Evolutionary conservation across 208 protist genomes (phyloP), one percentile per base, ranked within the genome.

Genomic region (Leishmania lainsoni): DNA sequence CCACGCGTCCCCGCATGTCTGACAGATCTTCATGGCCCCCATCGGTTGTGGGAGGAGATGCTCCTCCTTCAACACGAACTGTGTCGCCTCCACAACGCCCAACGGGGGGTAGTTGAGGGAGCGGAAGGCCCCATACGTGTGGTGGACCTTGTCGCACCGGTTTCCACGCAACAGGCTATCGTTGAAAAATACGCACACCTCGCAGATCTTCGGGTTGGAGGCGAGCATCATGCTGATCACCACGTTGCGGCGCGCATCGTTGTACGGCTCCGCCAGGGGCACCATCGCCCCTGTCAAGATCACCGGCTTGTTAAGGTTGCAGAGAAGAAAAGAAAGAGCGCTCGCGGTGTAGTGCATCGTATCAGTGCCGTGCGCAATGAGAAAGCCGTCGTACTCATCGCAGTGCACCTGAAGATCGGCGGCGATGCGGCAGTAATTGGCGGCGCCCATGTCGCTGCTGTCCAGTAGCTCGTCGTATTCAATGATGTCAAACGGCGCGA

Each of bases 331-430:
- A 56, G 94, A 97, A 5, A 99, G 88, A 17, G 98, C 98, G 71
- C 87, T 95, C 6, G 98, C 97, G 10, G 98, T 99, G 90, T 99
- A 99, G 61, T 98, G 91, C 97, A 99, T 98, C 6, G 99, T 99
- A 89, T 99, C 99, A 8, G 98, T 99, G 59, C 98, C 98, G 78
- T 99, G 96, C 9, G 99, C 84, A 48, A 99, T 85, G 51, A 99
- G 95, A 82, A 99, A 99, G 16, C 98, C 98, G 86, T 99, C 97
- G 88, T 99, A 99, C 35, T 83, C 52, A 56, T 97, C 79, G 81
- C 98, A 98, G 82, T 98, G 70, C 20, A 49, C 48, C 29, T 83
- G 75, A 14, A 99, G 75, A 71, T 95, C 93, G 0, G 69, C 56
- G 20, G 92, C 95, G 77, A 99, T 96, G 29, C 84, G 84, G 17